Percentiles rank a stretch among this genome's conserved stretches.
These are phyloP conservation scores for Hanseniaspora vineae DNA, from an alignment of 805 yeast genomes.

Conservation along the genomic window DNA sequence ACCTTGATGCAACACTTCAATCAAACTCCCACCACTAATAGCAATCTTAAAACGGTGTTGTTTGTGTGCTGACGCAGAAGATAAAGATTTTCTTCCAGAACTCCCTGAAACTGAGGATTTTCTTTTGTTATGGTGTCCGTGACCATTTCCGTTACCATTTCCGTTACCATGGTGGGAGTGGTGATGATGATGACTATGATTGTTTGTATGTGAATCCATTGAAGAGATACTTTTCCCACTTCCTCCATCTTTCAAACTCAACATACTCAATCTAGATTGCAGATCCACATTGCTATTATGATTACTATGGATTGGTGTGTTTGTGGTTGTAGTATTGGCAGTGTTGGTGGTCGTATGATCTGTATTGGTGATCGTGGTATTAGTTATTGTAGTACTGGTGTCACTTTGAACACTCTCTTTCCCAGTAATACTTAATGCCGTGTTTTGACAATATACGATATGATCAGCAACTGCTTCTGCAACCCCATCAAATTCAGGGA, in stretches of 20 bases:
- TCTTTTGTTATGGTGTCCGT: slow-evolving; percentile 4
- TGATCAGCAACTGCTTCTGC: slow-evolving; percentile 97
- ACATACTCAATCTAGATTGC: too few species aligned
- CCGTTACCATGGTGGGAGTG: slow-evolving; percentile 5
- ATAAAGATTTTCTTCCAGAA: slow-evolving; percentile 28
- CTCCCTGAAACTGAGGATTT: too few species aligned
- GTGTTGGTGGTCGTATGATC: slow-evolving; percentile 7
- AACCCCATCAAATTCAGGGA: slow-evolving; percentile 70
- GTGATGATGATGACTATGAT: background rate
- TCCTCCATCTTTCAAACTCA: background rate
- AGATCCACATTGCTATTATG: too few species aligned
- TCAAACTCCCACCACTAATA: slow-evolving; percentile 83
- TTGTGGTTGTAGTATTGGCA: slow-evolving; percentile 6
- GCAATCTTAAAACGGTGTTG: slow-evolving; percentile 72
- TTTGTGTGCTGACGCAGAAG: slow-evolving; percentile 27
- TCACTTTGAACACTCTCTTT: background rate
- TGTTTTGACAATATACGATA: slow-evolving; percentile 75
- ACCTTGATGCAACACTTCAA: slow-evolving; percentile 79
- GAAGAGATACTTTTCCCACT: background rate
- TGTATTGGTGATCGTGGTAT: background rate
- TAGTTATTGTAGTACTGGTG: background rate
- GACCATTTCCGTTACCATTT: slow-evolving; percentile 5
- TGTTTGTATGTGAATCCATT: too few species aligned
- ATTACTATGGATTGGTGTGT: background rate
- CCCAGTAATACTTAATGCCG: background rate